These are phyloP conservation scores for Zizania palustris DNA, from an alignment of 202 grass and related monocot species.

Conservation along the genomic window DNA sequence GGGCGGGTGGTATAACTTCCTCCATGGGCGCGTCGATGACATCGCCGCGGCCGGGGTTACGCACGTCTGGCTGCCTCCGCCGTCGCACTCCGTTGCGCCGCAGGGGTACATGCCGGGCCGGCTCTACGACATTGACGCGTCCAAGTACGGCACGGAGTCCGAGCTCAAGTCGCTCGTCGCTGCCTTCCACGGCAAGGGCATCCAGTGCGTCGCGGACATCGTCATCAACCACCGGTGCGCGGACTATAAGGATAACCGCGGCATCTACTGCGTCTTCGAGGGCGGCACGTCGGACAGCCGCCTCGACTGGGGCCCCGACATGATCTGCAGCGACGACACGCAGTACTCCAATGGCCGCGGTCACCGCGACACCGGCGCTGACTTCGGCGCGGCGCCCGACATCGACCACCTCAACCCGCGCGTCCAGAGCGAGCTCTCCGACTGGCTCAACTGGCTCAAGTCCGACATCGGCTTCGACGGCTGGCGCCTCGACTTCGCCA, in stretches of 20 bases:
- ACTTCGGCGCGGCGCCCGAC: conserved; percentile 64
- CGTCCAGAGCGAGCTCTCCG: conserved; percentile 80
- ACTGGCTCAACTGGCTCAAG: conserved; percentile 88
- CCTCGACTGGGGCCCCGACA: conserved; percentile 82
- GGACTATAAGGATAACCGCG: conserved; percentile 68
- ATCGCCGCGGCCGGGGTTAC: conserved; percentile 66
- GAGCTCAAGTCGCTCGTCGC: conserved; percentile 59
- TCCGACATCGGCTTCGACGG: conserved; percentile 76
- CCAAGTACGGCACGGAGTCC: conserved; percentile 66
- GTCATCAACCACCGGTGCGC: conserved; percentile 93
- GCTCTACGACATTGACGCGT: conserved; percentile 70
- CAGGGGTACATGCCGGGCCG: conserved; percentile 88
- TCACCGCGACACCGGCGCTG: conserved; percentile 69
- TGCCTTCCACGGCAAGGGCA: conserved; percentile 57
- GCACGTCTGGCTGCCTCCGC: conserved; percentile 79
- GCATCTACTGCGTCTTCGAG: conserved; percentile 89
- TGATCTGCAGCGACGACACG: conserved; percentile 84
- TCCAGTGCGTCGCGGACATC: conserved; percentile 70
- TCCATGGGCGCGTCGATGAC: conserved; percentile 44
- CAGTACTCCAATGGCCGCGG: conserved; percentile 75
- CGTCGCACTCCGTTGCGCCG: conserved; percentile 65
- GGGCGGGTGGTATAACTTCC: conserved; percentile 72
- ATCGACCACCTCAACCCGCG: conserved; percentile 87
- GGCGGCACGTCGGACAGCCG: conserved; percentile 61
- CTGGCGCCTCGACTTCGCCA: conserved; percentile 88